Evolutionary conservation across 495 filamentous ascomycete species (phyloP), one percentile per base, ranked within the genome.

Genomic region (Penicillium tannophilum): DNA sequence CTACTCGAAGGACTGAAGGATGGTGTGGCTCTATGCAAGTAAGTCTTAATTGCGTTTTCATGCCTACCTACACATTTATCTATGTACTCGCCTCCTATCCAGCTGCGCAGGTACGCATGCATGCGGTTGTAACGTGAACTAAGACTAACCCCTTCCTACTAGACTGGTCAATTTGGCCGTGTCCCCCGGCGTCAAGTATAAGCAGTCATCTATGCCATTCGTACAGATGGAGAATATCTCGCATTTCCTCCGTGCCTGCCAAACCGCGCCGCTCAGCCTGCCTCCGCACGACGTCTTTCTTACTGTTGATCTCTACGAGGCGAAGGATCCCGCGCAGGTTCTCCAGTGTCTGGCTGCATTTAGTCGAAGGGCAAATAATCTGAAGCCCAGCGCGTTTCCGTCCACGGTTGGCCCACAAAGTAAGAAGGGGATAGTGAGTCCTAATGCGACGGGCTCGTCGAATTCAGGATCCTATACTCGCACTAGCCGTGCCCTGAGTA

Each of bases 211-310:
- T 26, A 98, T 97, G 92, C 94, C 94, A 3, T 98, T 98, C 73
- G 93, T 98, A 33, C 95, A 98, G 74, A 98, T 97, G 94, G 94
- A 99, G 71, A 98, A 99, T 65, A 97, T 99, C 67, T 95, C 93
- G 9, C 90, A 94, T 69, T 99, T 97, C 77, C 86, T 99, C 48
- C 86, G 85, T 63, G 90, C 92, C 50, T 92, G 91, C 75, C 89
- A 96, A 71, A 75, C 80, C 41, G 85, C 89, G 28, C 94, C 95
- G 4, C 79, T 99, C 33, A 90, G 86, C 70, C 83, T 99, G 39
- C 92, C 91, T 31, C 85, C 93, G 4, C 95, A 98, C 76, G 95
- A 99, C 70, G 84, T 93, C 61, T 99, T 99, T 75, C 85, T 97
- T 57, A 99, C 95, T 4, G 95, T 98, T 62, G 95, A 99, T 74